Base-by-base conservation (phyloP, 1,139 yeast genomes). In the Scheffersomyces titani region DNA sequence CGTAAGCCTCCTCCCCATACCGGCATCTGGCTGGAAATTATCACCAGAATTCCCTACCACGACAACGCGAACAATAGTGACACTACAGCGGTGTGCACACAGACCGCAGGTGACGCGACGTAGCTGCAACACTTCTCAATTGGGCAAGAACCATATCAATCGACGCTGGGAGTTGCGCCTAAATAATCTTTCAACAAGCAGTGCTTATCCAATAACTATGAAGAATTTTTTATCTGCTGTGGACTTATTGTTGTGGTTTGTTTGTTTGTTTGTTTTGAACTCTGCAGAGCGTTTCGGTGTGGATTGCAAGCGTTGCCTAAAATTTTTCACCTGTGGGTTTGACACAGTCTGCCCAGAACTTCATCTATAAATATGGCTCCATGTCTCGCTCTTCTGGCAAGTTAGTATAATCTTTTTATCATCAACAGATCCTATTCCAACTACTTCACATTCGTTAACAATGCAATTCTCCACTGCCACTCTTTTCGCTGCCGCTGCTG, bases 401-500 rank as follows among this genome's bases (percentile, higher is more conserved):
- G 7, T 9, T 19, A 11, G 6, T 47, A 57, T 56, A 51, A 57
- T 51, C 59, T 58, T 56, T 55, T 63, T 59, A 53, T 57, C 61
- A 54, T 60, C 63, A 60, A 55, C 61, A 53, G 51, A 53, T 54
- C 64, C 30, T 54, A 57, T 56, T 57, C 49, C 44, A 61, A 62
- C 65, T 59, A 57, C 61, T 51, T 63, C 67, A 67, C 73, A 61
- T 62, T 69, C 74, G 73, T 63, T 67, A 62, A 62, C 51, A 62
- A 68, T 69, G 74, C 72, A 68, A 63, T 67, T 68, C 70, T 59
- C 70, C 61, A 61, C 65, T 55, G 65, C 62, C 65, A 62, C 66
- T 50, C 57, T 62, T 63, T 50, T 65, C 67, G 72, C 71, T 57
- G 63, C 69, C 59, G 65, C 65, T 57, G 70, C 64, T 56, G 70